Conservation (phyloP, 202 grass and related monocot species). For the Cymbopogon flexuosus region DNA sequence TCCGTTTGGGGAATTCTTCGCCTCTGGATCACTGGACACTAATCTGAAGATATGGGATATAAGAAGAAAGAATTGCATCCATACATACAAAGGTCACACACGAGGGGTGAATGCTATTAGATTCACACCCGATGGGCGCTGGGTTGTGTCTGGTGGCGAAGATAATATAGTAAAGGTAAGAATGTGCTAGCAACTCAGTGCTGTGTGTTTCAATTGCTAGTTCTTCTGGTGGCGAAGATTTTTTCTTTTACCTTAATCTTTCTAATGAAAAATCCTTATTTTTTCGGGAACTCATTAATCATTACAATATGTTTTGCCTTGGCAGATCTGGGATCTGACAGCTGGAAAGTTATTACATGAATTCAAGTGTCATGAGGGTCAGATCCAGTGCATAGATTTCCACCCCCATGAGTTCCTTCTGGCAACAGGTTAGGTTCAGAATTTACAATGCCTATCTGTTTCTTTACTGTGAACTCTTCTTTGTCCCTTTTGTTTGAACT, state of each 20-base stretch:
- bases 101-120: slow-evolving; percentile 89
- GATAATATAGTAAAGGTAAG: slow-evolving; percentile 91
- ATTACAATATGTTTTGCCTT: slow-evolving; percentile 20
- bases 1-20: slow-evolving; percentile 98
- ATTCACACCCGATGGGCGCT: slow-evolving; percentile 93
- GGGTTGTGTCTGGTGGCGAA: slow-evolving; percentile 97
- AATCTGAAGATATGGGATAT: slow-evolving; percentile 99
- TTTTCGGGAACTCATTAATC: slow-evolving; percentile 15
- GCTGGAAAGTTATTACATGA: slow-evolving; percentile 96
- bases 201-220: slow-evolving; percentile 27
- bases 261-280: neutral
- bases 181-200: slow-evolving; percentile 18
- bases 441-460: slow-evolving; percentile 1
- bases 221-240: neutral
- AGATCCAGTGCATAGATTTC: slow-evolving; percentile 98
- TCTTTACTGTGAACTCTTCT: slow-evolving; percentile 15
- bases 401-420: slow-evolving; percentile 97
- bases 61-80: slow-evolving; percentile 90
- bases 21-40: slow-evolving; percentile 91
- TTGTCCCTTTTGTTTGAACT: slow-evolving; percentile 25
- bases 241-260: slow-evolving; percentile 15
- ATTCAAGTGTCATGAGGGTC: slow-evolving; percentile 87
- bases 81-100: slow-evolving; percentile 96
- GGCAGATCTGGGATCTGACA: slow-evolving; percentile 94
- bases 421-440: slow-evolving; percentile 81